Base-by-base conservation (phyloP, 306 rosid genomes). In the Trifolium repens region DNA sequence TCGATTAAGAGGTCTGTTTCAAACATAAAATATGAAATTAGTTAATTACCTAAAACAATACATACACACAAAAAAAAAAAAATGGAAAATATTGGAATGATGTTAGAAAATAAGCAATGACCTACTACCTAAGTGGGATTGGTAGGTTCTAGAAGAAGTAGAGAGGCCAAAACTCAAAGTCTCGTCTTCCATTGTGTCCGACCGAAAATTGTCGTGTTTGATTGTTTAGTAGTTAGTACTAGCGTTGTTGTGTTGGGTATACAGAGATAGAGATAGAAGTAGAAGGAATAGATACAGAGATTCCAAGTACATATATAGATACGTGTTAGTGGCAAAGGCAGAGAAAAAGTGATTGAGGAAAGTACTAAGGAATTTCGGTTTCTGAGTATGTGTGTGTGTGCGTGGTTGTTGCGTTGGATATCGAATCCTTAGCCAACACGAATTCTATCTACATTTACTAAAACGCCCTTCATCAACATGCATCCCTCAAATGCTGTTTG, bases 1-100 rank as follows among this genome's bases (percentile, higher is more conserved):
- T 91, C 94, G 32, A 87, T 68, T 39, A 70, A 87, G 43, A 77
- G 82, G 60, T 91, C 97, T 86, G 86, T 75, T 53, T 66, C 80
- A 47, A 59, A 71, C 19, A 74, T 42, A 67, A 46, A 70, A 39
- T 39, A 74, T 42, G 43, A 46, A 70, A 39, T 39, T 39, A 39
- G 9, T 39, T 27, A 27, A 63, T 1, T 13, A 35, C 27, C 62
- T 35, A 40, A 39, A 1, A 70, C 11, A 59, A 76, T 16, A 77
- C 17, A 77, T 19, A 26, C 12, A 61, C 42, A 43, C 69, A 13
- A 13, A 64, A 39, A 4, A 71, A 75, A 8, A n/a, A 81, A 32
- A 46, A 5, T 9, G 9, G 3, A 10, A 43, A 32, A 32, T 3
- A 32, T 32, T 43, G 50, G 4, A 44, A 44, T 4, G 15, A 43